phyloP scores from a whole-genome alignment of 2,329 filamentous ascomycete species.

The Aureobasidium vineae region DNA sequence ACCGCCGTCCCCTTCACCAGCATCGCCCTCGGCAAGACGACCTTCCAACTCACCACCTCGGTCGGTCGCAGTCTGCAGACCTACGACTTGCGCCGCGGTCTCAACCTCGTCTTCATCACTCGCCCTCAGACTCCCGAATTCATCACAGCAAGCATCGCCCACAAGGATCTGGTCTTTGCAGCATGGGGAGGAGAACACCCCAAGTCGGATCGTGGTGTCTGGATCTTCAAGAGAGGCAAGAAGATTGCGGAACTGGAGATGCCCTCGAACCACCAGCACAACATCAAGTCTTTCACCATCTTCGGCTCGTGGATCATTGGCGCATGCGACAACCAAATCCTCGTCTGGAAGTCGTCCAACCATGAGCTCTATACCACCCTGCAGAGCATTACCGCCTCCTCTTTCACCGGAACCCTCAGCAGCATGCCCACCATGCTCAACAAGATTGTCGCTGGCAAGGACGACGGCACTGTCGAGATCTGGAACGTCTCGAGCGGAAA shows the following conservation, averaged over 20 bases:
- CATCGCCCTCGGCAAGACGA: conserved; percentile 85
- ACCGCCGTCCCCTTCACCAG: conserved; percentile 87
- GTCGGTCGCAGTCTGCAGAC: conserved; percentile 89
- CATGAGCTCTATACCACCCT: conserved; percentile 90
- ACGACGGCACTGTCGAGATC: conserved; percentile 88
- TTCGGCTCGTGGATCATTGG: conserved; percentile 92
- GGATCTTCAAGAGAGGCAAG: conserved; percentile 90
- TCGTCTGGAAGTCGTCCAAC: conserved; percentile 83
- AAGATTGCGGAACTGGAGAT: conserved; percentile 72
- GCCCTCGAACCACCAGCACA: conserved; percentile 64
- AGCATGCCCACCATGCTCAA: conserved; percentile 95
- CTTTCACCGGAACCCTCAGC: conserved; percentile 73
- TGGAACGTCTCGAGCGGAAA: conserved; percentile 96
- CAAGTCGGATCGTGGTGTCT: conserved; percentile 65
- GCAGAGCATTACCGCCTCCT: conserved; percentile 56
- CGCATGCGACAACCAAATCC: conserved; percentile 70
- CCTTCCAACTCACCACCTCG: conserved; percentile 96
- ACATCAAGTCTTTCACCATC: conserved; percentile 72
- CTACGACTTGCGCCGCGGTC: conserved; percentile 85
- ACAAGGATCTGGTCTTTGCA: conserved; percentile 84
- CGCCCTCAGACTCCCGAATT: conserved; percentile 80
- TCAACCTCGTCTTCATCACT: conserved; percentile 92
- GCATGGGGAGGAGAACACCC: conserved; percentile 71
- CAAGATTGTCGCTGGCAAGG: conserved; percentile 86
- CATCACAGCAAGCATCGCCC: conserved; percentile 84